Conservation (phyloP, 129 eudicot species). For the Flaveria sonorensis region DNA sequence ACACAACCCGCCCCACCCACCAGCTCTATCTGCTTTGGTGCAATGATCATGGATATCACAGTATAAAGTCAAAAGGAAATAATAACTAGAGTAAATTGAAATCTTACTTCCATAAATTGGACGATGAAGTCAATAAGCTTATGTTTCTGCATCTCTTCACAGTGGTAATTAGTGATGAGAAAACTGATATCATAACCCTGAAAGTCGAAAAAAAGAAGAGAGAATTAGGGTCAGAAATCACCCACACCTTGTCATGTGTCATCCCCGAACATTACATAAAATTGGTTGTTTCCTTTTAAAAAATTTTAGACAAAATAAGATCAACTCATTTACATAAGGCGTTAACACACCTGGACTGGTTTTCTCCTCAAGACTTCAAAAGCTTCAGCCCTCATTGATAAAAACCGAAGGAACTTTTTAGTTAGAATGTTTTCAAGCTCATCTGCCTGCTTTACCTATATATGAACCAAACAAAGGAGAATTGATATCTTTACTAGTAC, state of each 20-base stretch:
- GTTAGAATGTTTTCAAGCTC: slow-evolving; percentile 96
- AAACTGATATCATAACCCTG: slow-evolving; percentile 92
- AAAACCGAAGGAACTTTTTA: slow-evolving; percentile 89
- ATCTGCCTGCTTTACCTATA: slow-evolving; percentile 93
- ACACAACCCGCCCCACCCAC: neutral
- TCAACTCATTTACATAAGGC: neutral
- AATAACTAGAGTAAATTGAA: neutral
- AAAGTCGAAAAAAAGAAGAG: slow-evolving; percentile 7
- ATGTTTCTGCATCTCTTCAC: slow-evolving; percentile 88
- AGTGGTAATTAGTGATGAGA: slow-evolving; percentile 81
- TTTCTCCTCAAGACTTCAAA: slow-evolving; percentile 93
- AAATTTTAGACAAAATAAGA: neutral
- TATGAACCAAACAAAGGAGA: neutral
- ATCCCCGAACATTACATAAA: neutral
- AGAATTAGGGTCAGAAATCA: neutral
- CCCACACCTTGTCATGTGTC: neutral
- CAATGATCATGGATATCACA: neutral
- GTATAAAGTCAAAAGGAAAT: neutral
- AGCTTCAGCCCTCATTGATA: slow-evolving; percentile 99
- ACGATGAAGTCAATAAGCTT: slow-evolving; percentile 86
- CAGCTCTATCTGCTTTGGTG: neutral
- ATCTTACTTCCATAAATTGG: slow-evolving; percentile 85
- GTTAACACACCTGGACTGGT: slow-evolving; percentile 80
- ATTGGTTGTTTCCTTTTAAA: no score
- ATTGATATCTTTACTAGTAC: neutral